Evolutionary conservation across 179 eudicot species (phyloP), one percentile per base, ranked within the genome.

Genomic region (Actinidia polygama): DNA sequence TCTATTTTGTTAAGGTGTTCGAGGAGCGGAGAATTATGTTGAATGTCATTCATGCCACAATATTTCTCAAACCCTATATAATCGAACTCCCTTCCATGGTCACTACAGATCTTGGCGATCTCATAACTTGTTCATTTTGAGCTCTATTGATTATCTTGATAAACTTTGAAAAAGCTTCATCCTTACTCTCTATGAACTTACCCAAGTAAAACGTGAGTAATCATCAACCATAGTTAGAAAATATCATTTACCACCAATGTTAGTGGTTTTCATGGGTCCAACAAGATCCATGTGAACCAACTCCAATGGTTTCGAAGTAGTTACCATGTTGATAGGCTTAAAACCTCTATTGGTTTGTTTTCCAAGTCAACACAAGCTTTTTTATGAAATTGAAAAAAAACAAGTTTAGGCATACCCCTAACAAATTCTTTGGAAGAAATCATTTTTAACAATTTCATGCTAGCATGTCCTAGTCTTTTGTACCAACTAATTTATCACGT

Each of bases 211-310:
- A 4, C 67, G 9, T 14, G 79, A 19, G 23, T 24, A 55, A 57
- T 76, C 47, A 53, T 76, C 79, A 7, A 76, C 79, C 44, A 76
- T 4, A 12, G 47, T 77, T 16, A 77, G 68, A 58, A 77, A 58
- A 58, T 55, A 57, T 5, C 7, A 11, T 9, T 19, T 40, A 3
- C 68, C 79, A 8, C 58, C 24, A 11, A 58, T 51, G 10, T n/a
- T 23, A 21, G 14, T 36, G 15, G 62, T 77, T 19, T 49, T 26
- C 1, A 19, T 23, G 5, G 68, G 68, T 1, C 68, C 80, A n/a
- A 55, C 23, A 1, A 58, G 14, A 55, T 77, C 80, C 49, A 40
- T 36, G 10, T 77, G 80, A 7, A 77, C 7, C 14, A 77, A 10
- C n/a, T 77, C 80, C 0, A 58, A 58, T 12, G 73, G 73, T 7